These are phyloP conservation scores for Daldinia sp. DNA, from an alignment of 2,329 filamentous ascomycete genomes.

Conservation along the genomic window DNA sequence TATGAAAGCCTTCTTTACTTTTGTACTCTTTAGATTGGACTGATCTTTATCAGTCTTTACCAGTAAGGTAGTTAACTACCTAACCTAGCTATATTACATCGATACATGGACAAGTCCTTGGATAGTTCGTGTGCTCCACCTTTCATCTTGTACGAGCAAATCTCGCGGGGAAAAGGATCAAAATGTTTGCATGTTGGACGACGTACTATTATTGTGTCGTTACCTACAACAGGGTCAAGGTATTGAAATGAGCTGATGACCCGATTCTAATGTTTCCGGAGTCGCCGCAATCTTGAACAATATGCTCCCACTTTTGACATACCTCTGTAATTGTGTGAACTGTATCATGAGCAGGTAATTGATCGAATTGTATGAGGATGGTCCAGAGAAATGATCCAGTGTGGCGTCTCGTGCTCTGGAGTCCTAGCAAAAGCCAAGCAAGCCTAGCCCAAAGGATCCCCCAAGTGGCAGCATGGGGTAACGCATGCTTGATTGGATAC, in stretches of 20 bases:
- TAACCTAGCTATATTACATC: too few species aligned
- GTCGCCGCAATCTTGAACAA: constrained; percentile 5
- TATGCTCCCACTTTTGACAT: constrained; percentile 1
- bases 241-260: constrained; percentile 24
- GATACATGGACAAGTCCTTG: constrained; percentile 3
- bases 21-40: constrained; percentile 15
- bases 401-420: constrained; percentile 26
- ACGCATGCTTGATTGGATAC: constrained; percentile 42
- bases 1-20: constrained; percentile 14
- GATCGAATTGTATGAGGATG: constrained; percentile 7
- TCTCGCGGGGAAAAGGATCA: constrained; percentile 10
- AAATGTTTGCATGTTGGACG: constrained; percentile 27
- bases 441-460: constrained; percentile 24
- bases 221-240: constrained; percentile 30
- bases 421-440: constrained; percentile 21
- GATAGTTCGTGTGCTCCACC: constrained; percentile 27
- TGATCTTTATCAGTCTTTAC: constrained; percentile 25
- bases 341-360: constrained; percentile 3
- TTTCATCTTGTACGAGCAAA: constrained; percentile 9
- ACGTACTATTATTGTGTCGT: constrained; percentile 9
- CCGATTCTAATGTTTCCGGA: constrained; percentile 31
- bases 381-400: constrained; percentile 24
- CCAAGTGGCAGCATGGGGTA: constrained; percentile 42
- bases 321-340: background rate
- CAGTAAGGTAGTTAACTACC: too few species aligned